Conservation (phyloP, 2,329 filamentous ascomycete genomes). For the Sporothrix curviconia region DNA sequence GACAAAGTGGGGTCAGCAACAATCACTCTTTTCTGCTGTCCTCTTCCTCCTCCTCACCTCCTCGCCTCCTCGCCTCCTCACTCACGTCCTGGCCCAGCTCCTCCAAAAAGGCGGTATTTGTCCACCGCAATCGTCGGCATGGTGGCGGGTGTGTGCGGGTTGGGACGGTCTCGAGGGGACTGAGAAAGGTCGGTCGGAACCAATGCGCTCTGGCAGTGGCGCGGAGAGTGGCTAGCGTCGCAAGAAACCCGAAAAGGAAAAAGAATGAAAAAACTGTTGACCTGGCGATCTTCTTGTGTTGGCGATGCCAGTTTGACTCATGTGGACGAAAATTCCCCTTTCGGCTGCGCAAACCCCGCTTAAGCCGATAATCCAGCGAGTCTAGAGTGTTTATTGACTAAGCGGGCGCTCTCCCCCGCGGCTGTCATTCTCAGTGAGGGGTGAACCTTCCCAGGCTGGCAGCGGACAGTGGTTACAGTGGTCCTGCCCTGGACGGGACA, state of each 20-base stretch:
- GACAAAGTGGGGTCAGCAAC: neutral
- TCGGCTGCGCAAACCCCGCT: neutral
- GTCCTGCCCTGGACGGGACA: too few species aligned
- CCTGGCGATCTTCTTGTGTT: neutral
- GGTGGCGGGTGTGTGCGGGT: too few species aligned
- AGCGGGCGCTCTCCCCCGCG: constrained; percentile 1
- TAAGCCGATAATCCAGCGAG: constrained; percentile 3
- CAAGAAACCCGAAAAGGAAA: too few species aligned
- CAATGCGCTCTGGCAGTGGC: neutral
- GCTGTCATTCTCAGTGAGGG: constrained; percentile 9
- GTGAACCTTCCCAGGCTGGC: neutral
- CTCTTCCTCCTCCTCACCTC: constrained; percentile 6
- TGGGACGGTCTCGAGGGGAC: neutral
- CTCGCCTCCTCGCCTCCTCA: constrained; percentile 9
- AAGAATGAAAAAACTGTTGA: too few species aligned
- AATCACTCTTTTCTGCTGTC: neutral
- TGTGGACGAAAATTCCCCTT: constrained; percentile 9
- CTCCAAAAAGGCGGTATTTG: constrained; percentile 91
- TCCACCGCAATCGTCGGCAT: constrained; percentile 91
- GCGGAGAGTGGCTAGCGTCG: neutral
- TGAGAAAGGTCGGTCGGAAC: neutral
- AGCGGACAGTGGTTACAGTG: neutral
- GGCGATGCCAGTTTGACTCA: constrained; percentile 9
- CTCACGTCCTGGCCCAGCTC: constrained; percentile 79
- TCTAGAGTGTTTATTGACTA: neutral